Conservation (phyloP, 352 stramenopile species). For the Peronospora farinosa region DNA sequence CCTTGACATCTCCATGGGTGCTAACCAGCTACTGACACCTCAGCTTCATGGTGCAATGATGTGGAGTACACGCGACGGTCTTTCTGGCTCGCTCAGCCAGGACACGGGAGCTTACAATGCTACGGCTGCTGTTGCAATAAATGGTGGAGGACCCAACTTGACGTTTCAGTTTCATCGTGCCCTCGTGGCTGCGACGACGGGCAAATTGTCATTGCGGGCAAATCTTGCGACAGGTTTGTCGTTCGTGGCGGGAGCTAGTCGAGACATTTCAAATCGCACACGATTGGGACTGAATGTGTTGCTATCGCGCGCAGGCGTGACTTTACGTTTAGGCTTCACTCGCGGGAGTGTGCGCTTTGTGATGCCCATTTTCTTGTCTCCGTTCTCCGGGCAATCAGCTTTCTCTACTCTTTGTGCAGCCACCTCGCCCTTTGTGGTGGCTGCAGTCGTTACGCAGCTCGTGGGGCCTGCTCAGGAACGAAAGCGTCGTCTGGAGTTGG, state of each 20-base stretch:
- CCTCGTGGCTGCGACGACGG: conserved; percentile 32
- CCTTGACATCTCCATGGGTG: conserved; percentile 62
- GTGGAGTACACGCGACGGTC: conserved; percentile 70
- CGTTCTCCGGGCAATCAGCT: conserved; percentile 57
- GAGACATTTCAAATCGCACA: conserved; percentile 53
- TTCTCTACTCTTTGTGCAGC: conserved; percentile 72
- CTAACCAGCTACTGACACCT: conserved; percentile 54
- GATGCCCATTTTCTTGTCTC: conserved; percentile 73
- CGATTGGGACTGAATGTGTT: conserved; percentile 54
- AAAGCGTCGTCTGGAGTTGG: conserved; percentile 39
- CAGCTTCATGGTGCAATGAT: conserved; percentile 74
- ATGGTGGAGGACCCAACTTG: conserved; percentile 44
- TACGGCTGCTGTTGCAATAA: conserved; percentile 42
- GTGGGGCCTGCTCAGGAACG: conserved; percentile 62
- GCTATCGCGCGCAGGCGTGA: conserved; percentile 49
- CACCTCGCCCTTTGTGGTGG: conserved; percentile 62
- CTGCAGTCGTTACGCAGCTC: conserved; percentile 57
- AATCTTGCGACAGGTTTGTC: conserved; percentile 45
- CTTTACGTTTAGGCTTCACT: conserved; percentile 63
- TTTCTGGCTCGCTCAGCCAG: conserved; percentile 58
- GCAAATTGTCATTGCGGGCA: conserved; percentile 50
- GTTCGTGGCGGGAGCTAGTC: conserved; percentile 43
- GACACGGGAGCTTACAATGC: conserved; percentile 37
- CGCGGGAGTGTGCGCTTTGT: conserved; percentile 77
- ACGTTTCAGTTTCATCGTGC: conserved; percentile 45